Base-by-base conservation (phyloP, 148 eudicot genomes). In the Nepenthes mirabilis region DNA sequence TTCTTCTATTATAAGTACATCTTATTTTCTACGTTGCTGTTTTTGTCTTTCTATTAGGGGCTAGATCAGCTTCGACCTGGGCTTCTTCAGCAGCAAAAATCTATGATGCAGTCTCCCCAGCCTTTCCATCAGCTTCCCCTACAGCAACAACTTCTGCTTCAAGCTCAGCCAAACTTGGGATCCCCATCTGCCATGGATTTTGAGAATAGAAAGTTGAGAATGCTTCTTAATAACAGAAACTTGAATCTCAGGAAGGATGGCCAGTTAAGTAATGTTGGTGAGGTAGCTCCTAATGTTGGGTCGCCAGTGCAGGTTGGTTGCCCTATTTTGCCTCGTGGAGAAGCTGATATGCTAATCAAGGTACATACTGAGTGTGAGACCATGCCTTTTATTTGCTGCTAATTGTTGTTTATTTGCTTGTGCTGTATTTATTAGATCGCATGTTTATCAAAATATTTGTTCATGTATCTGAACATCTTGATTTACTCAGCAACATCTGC, bases 201-300 rank as follows among this genome's bases (percentile, higher is more conserved):
- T 2, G 91, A 86, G 37, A 65, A 77, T 71, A 66, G 79, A 73
- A 77, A 79, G 77, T 56, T 81, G 56, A 74, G 86, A 65, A 81
- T 80, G 80, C 74, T 80, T 55, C 68, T 80, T 34, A 75, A 65
- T 69, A 78, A 76, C 63, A 70, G 79, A 55, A 80, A 69, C 67
- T 71, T 83, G 75, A 68, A 77, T 61, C 64, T 83, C 67, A 82
- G 82, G 49, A 83, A 86, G 71, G 91, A 80, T 47, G 85, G 88
- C 37, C 81, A 76, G 43, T 63, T 80, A 57, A 82, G 69, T 78
- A 65, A 73, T 33, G 79, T 78, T 54, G 85, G 84, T 7, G 88
- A 83, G 55, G 72, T 68, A 36, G 80, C 77, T 61, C 77, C 81
- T 11, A 82, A 76, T 70, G 76, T 74, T 50, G 85, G 93, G 34